A percentile compares a stretch with the other conserved stretches of the same genome.
Evolutionary conservation across 148 eudicot genomes (phyloP).

Genomic region (Tetragonia tetragonoides): DNA sequence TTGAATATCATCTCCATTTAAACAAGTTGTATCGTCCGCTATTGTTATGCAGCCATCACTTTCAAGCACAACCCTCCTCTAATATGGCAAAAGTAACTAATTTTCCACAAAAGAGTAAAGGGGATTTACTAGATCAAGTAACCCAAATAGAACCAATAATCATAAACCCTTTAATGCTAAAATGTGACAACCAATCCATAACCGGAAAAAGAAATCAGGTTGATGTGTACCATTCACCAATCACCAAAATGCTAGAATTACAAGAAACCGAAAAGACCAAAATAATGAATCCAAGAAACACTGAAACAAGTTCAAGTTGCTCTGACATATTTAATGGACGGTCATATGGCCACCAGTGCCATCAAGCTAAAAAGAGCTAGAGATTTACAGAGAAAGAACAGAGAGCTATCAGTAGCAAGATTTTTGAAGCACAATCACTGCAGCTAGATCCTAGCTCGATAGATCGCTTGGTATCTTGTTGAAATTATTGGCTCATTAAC

Average conservation of each 20-base stretch:
- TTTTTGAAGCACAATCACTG: too few relatives aligned
- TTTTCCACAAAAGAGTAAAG: not conserved
- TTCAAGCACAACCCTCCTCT: too few relatives aligned
- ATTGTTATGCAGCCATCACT: too few relatives aligned
- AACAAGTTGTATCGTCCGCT: too few relatives aligned
- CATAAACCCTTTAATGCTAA: constrained; percentile 6
- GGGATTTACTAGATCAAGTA: not conserved
- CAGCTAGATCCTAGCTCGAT: too few relatives aligned
- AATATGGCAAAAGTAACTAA: too few relatives aligned
- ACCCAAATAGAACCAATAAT: not conserved
- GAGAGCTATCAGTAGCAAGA: too few relatives aligned
- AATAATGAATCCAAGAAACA: not conserved
- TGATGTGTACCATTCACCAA: not conserved
- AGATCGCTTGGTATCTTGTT: too few relatives aligned
- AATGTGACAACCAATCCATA: constrained; percentile 10
- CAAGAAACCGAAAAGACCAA: not conserved
- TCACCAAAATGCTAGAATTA: not conserved
- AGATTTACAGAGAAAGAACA: too few relatives aligned
- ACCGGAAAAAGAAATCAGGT: not conserved
- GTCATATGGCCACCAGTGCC: not conserved
- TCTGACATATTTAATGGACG: not conserved
- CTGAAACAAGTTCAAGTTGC: not conserved
- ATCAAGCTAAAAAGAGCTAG: not conserved
- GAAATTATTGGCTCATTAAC: too few relatives aligned
- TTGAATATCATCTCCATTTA: too few relatives aligned